Conservation (phyloP, 805 yeast species). For the Zygoascus ofunaensis region DNA sequence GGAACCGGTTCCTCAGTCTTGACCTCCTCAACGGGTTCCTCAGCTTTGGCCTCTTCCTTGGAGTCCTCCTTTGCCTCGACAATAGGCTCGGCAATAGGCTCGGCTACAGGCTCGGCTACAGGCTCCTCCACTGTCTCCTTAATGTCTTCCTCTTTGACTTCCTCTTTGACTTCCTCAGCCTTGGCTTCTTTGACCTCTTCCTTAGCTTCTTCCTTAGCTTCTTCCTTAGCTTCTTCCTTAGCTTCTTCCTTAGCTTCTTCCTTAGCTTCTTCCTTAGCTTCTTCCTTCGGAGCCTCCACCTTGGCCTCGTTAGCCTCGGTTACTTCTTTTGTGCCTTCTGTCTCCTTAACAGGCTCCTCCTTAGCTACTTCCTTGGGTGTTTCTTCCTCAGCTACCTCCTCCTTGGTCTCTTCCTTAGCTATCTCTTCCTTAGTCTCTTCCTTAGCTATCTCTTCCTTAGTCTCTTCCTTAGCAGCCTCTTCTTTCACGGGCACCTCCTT, state of each 20-base stretch:
- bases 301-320: conserved; percentile 1
- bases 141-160: conserved; percentile 1
- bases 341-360: background rate
- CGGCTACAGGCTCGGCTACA: background rate
- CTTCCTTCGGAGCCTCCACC: background rate
- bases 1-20: no score
- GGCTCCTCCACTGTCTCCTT: conserved; percentile 1
- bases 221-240: conserved; percentile 1
- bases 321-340: background rate
- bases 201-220: background rate
- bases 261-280: background rate
- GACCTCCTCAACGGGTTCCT: conserved; percentile 5
- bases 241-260: conserved; percentile 1
- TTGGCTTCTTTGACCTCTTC: background rate
- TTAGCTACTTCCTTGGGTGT: background rate
- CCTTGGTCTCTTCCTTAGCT: background rate
- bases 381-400: background rate
- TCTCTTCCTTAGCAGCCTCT: conserved; percentile 1
- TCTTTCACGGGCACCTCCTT: background rate
- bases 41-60: conserved; percentile 1
- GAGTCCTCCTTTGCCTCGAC: background rate
- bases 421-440: background rate
- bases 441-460: background rate
- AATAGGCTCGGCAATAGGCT: background rate
- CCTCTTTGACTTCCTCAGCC: background rate